These are phyloP conservation scores for Collybiopsis luxurians DNA, from an alignment of 768 basidiomycete genomes.

Conservation along the genomic window DNA sequence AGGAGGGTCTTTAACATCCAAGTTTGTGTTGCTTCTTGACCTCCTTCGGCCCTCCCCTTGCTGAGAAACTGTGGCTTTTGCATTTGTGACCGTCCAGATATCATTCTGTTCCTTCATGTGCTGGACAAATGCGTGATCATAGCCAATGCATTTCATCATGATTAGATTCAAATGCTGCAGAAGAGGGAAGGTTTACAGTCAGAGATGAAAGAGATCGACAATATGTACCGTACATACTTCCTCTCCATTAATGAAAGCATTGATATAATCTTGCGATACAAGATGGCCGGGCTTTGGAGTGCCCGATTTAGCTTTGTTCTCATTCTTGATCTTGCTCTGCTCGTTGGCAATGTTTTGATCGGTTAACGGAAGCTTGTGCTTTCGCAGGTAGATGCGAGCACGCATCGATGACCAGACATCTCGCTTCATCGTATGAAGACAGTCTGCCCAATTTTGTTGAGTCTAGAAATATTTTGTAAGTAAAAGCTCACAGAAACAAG, in stretches of 20 bases:
- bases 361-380: background rate
- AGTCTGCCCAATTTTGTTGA: background rate
- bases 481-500: too few relatives aligned
- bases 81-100: background rate
- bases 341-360: background rate
- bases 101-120: background rate
- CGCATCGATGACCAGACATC: background rate
- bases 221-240: background rate
- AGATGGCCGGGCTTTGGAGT: background rate
- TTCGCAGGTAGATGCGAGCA: background rate
- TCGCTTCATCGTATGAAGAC: background rate
- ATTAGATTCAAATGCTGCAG: background rate
- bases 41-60: too few relatives aligned
- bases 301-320: too few relatives aligned
- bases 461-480: background rate
- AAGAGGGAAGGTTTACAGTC: background rate
- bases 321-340: too few relatives aligned
- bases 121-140: background rate
- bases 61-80: too few relatives aligned
- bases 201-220: background rate
- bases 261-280: background rate
- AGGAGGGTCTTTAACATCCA: too few relatives aligned
- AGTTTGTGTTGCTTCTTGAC: too few relatives aligned
- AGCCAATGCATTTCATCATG: background rate
- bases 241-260: background rate